A percentile compares a stretch with the other conserved stretches of the same genome.
phyloP scores from a whole-genome alignment of 148 eudicot genomes.

The Chenopodium suecicum region DNA sequence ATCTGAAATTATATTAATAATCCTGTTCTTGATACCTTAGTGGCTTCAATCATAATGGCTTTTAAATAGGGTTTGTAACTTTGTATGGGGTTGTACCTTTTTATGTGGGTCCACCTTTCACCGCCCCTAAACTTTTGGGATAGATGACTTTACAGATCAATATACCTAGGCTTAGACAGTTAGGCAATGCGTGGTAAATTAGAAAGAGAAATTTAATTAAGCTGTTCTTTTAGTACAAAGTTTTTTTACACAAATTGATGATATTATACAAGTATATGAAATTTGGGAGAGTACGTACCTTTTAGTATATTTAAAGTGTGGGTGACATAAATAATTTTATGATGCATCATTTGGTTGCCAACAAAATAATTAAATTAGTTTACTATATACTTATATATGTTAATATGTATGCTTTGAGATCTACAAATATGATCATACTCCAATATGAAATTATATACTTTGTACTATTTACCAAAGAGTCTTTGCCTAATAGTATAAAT shows the following conservation, averaged over 20 bases:
- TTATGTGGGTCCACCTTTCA: slow-evolving; percentile 22
- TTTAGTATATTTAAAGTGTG: neutral
- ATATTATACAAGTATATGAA: neutral
- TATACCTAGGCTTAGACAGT: neutral
- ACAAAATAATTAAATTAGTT: slow-evolving; percentile 7
- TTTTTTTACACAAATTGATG: neutral
- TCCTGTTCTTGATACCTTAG: neutral
- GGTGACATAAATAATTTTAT: slow-evolving; percentile 7
- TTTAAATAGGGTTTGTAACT: neutral
- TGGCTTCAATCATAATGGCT: slow-evolving; percentile 16
- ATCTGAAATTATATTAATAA: neutral
- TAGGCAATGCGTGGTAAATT: slow-evolving; percentile 15
- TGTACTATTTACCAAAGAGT: no score
- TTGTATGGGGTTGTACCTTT: neutral
- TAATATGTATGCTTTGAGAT: slow-evolving; percentile 6
- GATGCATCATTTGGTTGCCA: slow-evolving; percentile 13
- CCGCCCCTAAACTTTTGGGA: slow-evolving; percentile 30
- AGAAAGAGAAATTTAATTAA: neutral
- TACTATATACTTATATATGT: neutral
- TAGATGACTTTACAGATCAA: slow-evolving; percentile 19
- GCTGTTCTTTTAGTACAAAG: neutral
- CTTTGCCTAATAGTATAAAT: no score
- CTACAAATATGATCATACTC: neutral
- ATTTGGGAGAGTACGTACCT: neutral
- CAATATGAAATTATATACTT: no score